Base-by-base conservation (phyloP, 805 yeast species). In the Ogataea haglerorum region DNA sequence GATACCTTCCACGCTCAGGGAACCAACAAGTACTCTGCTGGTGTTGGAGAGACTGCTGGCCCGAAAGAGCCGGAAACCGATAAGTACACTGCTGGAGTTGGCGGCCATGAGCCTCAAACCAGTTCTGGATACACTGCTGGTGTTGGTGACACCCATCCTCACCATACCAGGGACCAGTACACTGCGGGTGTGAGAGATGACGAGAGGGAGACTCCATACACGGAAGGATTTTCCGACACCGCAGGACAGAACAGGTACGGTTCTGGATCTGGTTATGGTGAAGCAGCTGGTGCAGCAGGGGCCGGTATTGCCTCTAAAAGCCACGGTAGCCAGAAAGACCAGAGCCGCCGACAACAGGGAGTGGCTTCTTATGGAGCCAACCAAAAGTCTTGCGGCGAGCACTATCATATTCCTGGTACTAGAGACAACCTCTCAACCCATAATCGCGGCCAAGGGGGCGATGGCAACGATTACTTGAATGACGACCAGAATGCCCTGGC, bases 401-500 rank as follows among this genome's bases (percentile, higher is more conserved):
- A 23, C 18, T 8, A 18, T n/a, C 34, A 31, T 9, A 24, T 31
- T 13, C 34, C 34, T n/a, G 34, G 34, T 5, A 31, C 34, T 17
- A 31, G 16, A 19, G 34, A 31, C 25, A 18, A 31, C 12, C 25
- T 18, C 4, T 2, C 27, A 19, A 21, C 23, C 30, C 30, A 34
- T 18, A 21, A 18, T 6, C 16, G 30, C 13, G 34, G 39, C 14
- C 27, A 24, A 5, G 31, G 21, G 9, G 14, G 21, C 15, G 36
- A 29, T 9, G 42, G 46, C 14, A 49, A 51, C 24, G 43, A 46
- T 8, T 35, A 48, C 15, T 30, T 52, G 31, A 38, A 45, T 16
- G 30, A 38, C 6, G 43, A 44, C 34, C 49, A 52, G 34, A 52
- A 52, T 24, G 22, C 44, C 10, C 36, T 45, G 38, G 56, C 56